A percentile compares a stretch with the other conserved stretches of the same genome.
Evolutionary conservation across 2,329 filamentous ascomycete species (phyloP).

Genomic region (Neofusicoccum cordaticola): DNA sequence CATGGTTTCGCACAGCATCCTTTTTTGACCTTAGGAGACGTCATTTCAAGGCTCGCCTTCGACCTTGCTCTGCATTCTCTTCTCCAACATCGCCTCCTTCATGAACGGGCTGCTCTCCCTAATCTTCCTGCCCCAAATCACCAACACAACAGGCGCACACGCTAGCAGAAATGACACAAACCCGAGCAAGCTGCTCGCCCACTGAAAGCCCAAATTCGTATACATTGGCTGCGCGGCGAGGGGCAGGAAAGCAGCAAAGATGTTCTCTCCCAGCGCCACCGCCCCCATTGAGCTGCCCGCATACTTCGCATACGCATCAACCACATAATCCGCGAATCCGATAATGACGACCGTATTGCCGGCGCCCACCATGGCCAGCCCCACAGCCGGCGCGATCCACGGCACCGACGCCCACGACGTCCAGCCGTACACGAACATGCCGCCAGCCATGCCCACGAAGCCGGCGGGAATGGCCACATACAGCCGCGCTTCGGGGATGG

Average conservation of each 20-base stretch:
- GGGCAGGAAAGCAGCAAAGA: slow-evolving; percentile 48
- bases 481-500: slow-evolving; percentile 43
- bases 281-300: slow-evolving; percentile 50
- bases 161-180: slow-evolving; percentile 45
- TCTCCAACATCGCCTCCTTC: slow-evolving; percentile 26
- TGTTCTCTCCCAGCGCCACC: slow-evolving; percentile 49
- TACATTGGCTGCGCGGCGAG: slow-evolving; percentile 50
- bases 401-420: slow-evolving; percentile 41
- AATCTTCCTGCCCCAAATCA: slow-evolving; percentile 42
- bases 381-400: slow-evolving; percentile 50
- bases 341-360: slow-evolving; percentile 49
- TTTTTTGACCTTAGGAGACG: too few relatives aligned
- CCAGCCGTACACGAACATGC: slow-evolving; percentile 54
- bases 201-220: slow-evolving; percentile 46
- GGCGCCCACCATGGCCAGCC: slow-evolving; percentile 49
- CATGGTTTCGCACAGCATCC: too few relatives aligned
- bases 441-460: slow-evolving; percentile 47
- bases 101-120: slow-evolving; percentile 39
- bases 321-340: slow-evolving; percentile 49
- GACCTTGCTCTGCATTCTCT: background rate
- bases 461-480: slow-evolving; percentile 44
- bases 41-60: too few relatives aligned
- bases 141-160: slow-evolving; percentile 45
- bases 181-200: slow-evolving; percentile 49
- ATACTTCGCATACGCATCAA: slow-evolving; percentile 51